Evolutionary conservation across 768 basidiomycete genomes (phyloP).

Genomic region (Boletus reticuloceps): DNA sequence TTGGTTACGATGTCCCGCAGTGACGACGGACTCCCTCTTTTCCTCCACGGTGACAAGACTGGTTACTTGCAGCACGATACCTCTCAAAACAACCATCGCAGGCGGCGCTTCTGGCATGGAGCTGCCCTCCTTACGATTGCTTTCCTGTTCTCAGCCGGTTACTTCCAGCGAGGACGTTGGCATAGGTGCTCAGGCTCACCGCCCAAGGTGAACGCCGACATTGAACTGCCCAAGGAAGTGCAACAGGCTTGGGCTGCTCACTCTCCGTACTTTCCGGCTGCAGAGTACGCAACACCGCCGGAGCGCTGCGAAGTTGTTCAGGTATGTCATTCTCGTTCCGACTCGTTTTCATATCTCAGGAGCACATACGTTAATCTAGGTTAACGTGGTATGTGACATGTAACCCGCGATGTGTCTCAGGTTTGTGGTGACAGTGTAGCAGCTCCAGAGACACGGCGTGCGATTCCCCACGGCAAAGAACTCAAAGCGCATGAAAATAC

Average conservation of each 20-base stretch:
- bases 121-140: conserved; percentile 13
- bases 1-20: background rate
- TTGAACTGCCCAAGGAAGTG: conserved; percentile 20
- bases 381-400: conserved; percentile 26
- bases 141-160: conserved; percentile 12
- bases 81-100: background rate
- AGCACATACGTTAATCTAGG: conserved; percentile 7
- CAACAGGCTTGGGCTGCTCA: conserved; percentile 55
- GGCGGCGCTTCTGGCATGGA: conserved; percentile 1
- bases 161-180: conserved; percentile 13
- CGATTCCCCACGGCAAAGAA: conserved; percentile 66
- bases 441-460: conserved; percentile 83
- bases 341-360: background rate
- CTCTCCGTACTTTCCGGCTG: conserved; percentile 55
- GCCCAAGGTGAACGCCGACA: background rate
- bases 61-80: background rate
- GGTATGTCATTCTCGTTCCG: conserved; percentile 31
- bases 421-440: conserved; percentile 1
- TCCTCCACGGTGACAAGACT: conserved; percentile 4
- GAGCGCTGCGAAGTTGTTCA: conserved; percentile 52
- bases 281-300: conserved; percentile 46
- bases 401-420: no score
- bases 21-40: conserved; percentile 6
- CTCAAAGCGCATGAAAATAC: conserved; percentile 38
- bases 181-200: background rate